Percentiles rank a stretch among this genome's conserved stretches.
These are phyloP conservation scores for Closterium sp. DNA, from an alignment of 139 green algal genomes.

Conservation along the genomic window DNA sequence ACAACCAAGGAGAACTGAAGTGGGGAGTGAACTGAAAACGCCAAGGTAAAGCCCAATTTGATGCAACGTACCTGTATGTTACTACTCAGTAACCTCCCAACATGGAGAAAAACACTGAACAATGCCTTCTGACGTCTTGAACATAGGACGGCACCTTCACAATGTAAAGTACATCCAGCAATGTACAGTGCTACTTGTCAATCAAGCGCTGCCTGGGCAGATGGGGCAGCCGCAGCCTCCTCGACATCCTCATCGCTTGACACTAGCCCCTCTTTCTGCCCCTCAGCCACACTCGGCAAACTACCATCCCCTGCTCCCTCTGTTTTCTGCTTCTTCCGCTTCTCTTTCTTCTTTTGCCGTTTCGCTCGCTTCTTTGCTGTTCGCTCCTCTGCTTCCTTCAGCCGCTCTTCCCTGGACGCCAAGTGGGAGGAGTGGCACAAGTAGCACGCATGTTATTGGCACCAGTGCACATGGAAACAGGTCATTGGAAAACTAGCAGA, in stretches of 20 bases:
- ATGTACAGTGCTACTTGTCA: neutral
- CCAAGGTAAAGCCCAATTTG: too few species aligned
- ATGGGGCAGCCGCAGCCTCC: neutral
- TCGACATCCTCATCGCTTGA: neutral
- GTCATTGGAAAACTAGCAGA: too few species aligned
- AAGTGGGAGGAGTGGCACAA: too few species aligned
- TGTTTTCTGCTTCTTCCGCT: conserved; percentile 42
- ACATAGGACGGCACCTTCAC: too few species aligned
- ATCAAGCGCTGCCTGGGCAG: neutral
- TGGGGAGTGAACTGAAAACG: too few species aligned
- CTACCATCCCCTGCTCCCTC: neutral
- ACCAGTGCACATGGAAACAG: too few species aligned
- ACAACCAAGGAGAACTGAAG: too few species aligned
- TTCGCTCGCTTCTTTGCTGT: conserved; percentile 52
- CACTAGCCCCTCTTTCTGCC: neutral
- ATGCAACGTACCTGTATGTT: too few species aligned
- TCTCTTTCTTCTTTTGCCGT: conserved; percentile 51
- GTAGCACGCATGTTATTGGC: too few species aligned
- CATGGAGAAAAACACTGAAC: too few species aligned
- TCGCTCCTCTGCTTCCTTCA: conserved; percentile 38
- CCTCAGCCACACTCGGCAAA: neutral
- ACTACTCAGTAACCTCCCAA: too few species aligned
- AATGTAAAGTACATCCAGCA: neutral
- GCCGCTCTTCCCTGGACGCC: conserved; percentile 14
- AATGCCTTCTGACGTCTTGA: too few species aligned